Evolutionary conservation across 192 early-diverging fungal species (phyloP), one percentile per base, ranked within the genome.

Genomic region (Thamnidium elegans): DNA sequence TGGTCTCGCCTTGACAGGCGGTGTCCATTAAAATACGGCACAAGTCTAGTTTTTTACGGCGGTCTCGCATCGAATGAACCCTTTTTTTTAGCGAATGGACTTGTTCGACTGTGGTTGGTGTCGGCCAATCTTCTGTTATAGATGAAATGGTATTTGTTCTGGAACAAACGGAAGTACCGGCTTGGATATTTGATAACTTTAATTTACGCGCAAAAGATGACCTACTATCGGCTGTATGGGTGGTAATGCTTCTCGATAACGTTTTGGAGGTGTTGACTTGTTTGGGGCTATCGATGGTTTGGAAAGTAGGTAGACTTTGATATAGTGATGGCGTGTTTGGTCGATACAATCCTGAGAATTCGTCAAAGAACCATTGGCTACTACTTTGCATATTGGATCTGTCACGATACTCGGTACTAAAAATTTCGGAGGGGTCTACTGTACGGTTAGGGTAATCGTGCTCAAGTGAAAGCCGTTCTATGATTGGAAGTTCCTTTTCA

Each of bases 351-450:
- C 68, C 68, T 20, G 62, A 64, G 20, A 21, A 70, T 43, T 70
- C 68, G 23, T 70, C 68, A 58, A 58, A 70, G 23, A 56, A 70
- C 68, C 68, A 70, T 63, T 64, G 62, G 15, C 45, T 46, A 2
- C 3, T 11, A 1, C 62, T n/a, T 4, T 17, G 19, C 5, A 19
- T 19, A 20, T 56, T n/a, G 1, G 19, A 30, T 50, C 53, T 43
- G 7, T 58, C 43, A 8, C 68, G 61, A 55, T 70, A 70, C 32
- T 70, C 68, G 3, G 55, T 21, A 36, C 30, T 31, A 7, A 44
- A 21, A 3, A 59, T 42, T 5, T 59, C 58, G 4, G 1, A 3
- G 1, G 20, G 36, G 4, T 59, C 31, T n/a, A 56, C n/a, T 0
- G 55, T 56, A 30, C 17, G 31, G 9, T 56, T 56, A 14, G 55